phyloP scores from a whole-genome alignment of 2,329 filamentous ascomycete species.

The Ophiostoma fasciatum region DNA sequence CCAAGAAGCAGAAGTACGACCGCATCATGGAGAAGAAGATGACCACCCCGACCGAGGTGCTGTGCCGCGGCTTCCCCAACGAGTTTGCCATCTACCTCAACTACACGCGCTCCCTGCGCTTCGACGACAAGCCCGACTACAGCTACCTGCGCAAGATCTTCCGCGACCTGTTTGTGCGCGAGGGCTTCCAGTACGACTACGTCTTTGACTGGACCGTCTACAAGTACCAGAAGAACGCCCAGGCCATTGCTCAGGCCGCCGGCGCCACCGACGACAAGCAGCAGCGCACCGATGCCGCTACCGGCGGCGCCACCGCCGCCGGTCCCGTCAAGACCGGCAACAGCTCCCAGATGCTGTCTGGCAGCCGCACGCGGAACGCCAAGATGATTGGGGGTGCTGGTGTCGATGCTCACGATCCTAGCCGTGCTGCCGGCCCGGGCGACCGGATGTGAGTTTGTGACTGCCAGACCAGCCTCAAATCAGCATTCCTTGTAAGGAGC shows the following conservation, averaged over 20 bases:
- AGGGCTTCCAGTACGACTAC: constrained; percentile 99
- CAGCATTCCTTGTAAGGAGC: constrained; percentile 73
- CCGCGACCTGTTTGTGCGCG: constrained; percentile 95
- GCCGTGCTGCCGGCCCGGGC: constrained; percentile 63
- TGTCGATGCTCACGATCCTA: constrained; percentile 56
- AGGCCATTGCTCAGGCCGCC: constrained; percentile 77
- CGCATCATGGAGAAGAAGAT: constrained; percentile 99
- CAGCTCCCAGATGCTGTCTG: constrained; percentile 54
- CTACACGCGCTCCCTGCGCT: constrained; percentile 96
- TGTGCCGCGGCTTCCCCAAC: constrained; percentile 97
- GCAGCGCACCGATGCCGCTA: constrained; percentile 50
- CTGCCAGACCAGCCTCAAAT: constrained; percentile 34
- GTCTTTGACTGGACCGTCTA: constrained; percentile 99
- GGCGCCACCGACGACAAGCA: constrained; percentile 67
- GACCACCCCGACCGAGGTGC: constrained; percentile 95
- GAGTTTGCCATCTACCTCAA: constrained; percentile 99
- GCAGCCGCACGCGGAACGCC: constrained; percentile 64
- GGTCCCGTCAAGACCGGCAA: constrained; percentile 31
- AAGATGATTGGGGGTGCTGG: constrained; percentile 59
- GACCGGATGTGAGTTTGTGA: constrained; percentile 88
- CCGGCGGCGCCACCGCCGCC: constrained; percentile 43
- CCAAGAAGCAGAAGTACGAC: constrained; percentile 96
- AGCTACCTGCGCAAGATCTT: constrained; percentile 99
- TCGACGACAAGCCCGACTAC: constrained; percentile 99
- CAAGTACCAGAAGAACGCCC: constrained; percentile 99